Evolutionary conservation across 805 yeast genomes (phyloP), one percentile per base, ranked within the genome.

Genomic region (Candida silvatica): DNA sequence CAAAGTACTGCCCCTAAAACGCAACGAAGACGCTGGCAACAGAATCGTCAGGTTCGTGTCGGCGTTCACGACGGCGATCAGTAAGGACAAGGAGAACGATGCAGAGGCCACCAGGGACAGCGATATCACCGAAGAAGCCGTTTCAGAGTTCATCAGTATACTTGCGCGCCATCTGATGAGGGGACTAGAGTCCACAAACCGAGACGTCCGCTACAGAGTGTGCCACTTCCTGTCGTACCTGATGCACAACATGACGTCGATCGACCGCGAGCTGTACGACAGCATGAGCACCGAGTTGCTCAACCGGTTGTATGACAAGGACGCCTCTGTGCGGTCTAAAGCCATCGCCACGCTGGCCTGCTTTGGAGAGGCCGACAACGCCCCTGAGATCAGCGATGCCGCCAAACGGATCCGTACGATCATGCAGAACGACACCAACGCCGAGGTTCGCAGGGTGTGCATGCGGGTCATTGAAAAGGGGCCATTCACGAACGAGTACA

Each of bases 391-490:
- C 20, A 66, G 67, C 38, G 65, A 65, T 39, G 74, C 76, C 5
- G 65, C 72, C 3, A 61, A 65, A 29, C 62, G 61, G 27, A 57
- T 76, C 24, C 47, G 71, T 34, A 54, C 54, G n/a, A 67, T 78
- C 0, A 63, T 85, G 46, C 80, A 76, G 47, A 73, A 80, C 49
- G 98, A 90, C 57, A 71, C 84, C 2, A 80, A 80, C 47, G 77
- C 95, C 0, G 97, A 92, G 42, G 95, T 88, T 1, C 69, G 97
- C 44, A 67, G 95, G 40, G 87, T 94, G 0, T 90, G 90, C 0
- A 59, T 87, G 48, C 60, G 80, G 29, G 83, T 86, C 51, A 54
- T 90, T 22, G 74, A 69, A 17, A 79, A 77, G 45, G 69, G 69
- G 28, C 46, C 57, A 3, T 44, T 48, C 2, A 79, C 87, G 0